Evolutionary conservation across 371 early-diverging fungal species (phyloP), one percentile per base, ranked within the genome.

Genomic region (Fennellomyces sp.): DNA sequence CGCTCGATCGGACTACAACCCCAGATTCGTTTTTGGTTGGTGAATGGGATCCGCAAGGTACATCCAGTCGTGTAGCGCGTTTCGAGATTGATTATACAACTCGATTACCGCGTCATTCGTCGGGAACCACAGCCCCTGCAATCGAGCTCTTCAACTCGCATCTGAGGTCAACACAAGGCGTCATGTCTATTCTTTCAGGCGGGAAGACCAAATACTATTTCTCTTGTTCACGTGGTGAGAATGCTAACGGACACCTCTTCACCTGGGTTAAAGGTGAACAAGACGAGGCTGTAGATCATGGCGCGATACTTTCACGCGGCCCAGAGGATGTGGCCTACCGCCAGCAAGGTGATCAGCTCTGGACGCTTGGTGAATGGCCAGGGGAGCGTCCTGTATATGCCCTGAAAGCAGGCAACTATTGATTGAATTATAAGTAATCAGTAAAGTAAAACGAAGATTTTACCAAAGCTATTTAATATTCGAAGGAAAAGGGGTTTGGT

Each of bases 21-120:
- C 58, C 58, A 23, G 58, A 58, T 26, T 33, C 58, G 3, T 25
- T 58, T 11, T 25, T 58, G 12, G 38, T 58, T 8, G 58, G 58
- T 12, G 26, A 58, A 35, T 58, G 49, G 21, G 58, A 58, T 39
- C 11, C 38, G 12, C 26, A 23, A 12, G 58, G 58, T 26, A 27
- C 31, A 0, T 27, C 30, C 21, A 58, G 45, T 19, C 47, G 58
- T 5, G 45, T 58, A 28, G 58, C 38, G 4, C 33, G 58, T n/a
- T 58, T 58, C 17, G 35, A 58, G n/a, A 45, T 58, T 49, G 58
- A 58, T 27, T n/a, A 38, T 36, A 47, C 11, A 29, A 58, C 57
- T 3, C 57, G 57, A 13, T 25, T 54, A 2, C 29, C 29, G n/a
- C 8, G 8, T 7, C 41, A 54, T 19, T 42, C 58, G n/a, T 45